These are phyloP conservation scores for Talaromyces piceae DNA, from an alignment of 2,329 filamentous ascomycete genomes.

Conservation along the genomic window DNA sequence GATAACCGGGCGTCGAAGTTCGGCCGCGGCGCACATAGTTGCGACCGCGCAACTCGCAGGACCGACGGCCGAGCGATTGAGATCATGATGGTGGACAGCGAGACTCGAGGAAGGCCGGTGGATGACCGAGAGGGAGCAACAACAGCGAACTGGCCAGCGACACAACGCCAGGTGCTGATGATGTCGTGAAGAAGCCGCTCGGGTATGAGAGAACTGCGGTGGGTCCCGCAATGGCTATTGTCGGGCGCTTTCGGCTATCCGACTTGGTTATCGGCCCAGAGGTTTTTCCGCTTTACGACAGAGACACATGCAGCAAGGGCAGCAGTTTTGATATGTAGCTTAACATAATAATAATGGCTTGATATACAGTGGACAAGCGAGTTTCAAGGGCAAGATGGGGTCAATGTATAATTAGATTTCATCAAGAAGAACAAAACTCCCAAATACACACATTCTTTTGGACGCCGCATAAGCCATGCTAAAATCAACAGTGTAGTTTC, in stretches of 20 bases:
- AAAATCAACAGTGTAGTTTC: conserved; percentile 17
- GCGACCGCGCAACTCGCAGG: conserved; percentile 38
- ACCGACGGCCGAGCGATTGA: conserved; percentile 32
- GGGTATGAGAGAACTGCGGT: not conserved
- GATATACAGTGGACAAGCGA: not conserved
- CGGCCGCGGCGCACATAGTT: conserved; percentile 34
- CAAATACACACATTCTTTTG: conserved; percentile 10
- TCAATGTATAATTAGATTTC: not conserved
- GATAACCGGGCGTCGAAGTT: conserved; percentile 44
- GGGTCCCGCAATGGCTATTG: not conserved
- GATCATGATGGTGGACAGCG: conserved; percentile 12
- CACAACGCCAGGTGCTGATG: conserved; percentile 3
- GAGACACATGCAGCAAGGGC: too few species aligned
- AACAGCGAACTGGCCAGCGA: conserved; percentile 5
- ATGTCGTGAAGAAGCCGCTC: conserved; percentile 2
- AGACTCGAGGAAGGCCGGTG: not conserved
- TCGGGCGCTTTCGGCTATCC: not conserved
- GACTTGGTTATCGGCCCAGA: not conserved
- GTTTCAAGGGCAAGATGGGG: not conserved
- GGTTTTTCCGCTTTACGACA: not conserved
- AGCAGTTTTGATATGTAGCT: too few species aligned
- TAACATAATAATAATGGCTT: too few species aligned
- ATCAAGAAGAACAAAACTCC: not conserved
- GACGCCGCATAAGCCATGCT: conserved; percentile 18
- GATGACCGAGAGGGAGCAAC: not conserved